Evolutionary conservation across 177 flowering plant genomes (phyloP).

Genomic region (Vitis hybrid): DNA sequence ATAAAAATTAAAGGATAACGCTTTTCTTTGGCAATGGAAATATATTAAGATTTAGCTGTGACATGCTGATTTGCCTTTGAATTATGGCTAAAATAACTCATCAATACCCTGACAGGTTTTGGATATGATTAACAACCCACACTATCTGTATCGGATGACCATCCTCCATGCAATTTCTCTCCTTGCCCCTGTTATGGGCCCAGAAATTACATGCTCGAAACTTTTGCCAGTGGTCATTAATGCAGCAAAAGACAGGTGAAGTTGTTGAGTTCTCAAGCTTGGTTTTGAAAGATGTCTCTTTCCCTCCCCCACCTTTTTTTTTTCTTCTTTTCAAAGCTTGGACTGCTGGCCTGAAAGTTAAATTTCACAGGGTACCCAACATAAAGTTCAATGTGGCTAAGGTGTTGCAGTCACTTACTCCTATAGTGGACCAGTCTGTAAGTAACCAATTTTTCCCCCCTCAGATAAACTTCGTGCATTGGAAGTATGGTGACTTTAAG

Average conservation of each 20-base stretch:
- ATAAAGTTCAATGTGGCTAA: slow-evolving; percentile 61
- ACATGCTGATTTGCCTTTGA: background rate
- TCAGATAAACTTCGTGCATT: background rate
- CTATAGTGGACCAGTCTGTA: slow-evolving; percentile 54
- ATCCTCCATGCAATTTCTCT: slow-evolving; percentile 80
- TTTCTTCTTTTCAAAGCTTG: background rate
- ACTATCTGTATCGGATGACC: slow-evolving; percentile 90
- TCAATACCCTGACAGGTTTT: slow-evolving; percentile 53
- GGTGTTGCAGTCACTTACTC: slow-evolving; percentile 52
- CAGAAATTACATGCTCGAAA: slow-evolving; percentile 86
- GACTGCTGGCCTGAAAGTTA: background rate
- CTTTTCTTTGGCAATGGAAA: too few relatives aligned
- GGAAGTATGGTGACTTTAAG: background rate
- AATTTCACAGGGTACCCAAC: slow-evolving; percentile 45
- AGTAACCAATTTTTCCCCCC: slow-evolving; percentile 4
- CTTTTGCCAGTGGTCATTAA: slow-evolving; percentile 72
- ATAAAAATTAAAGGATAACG: too few relatives aligned
- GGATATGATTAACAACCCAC: slow-evolving; percentile 79
- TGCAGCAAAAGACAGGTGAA: slow-evolving; percentile 87
- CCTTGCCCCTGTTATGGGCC: slow-evolving; percentile 91
- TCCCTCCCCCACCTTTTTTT: background rate
- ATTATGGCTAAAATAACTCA: background rate
- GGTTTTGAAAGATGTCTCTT: background rate
- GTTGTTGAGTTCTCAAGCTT: background rate
- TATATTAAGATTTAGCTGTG: too few relatives aligned